Evolutionary conservation across 352 stramenopile genomes (phyloP), one percentile per base, ranked within the genome.

Genomic region (Thalassiosira sp.): DNA sequence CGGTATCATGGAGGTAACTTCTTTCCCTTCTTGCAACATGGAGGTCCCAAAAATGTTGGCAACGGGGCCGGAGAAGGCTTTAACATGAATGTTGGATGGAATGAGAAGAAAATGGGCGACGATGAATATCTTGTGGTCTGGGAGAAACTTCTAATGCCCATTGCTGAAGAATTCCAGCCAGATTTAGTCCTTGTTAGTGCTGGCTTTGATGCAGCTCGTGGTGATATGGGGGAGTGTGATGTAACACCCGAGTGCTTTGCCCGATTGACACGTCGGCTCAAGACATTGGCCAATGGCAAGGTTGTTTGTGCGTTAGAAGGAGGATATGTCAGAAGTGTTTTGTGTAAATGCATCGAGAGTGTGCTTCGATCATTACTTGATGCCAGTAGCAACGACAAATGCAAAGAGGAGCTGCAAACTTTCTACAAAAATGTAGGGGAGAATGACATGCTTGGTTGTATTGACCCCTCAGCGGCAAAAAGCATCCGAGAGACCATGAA

Each of bases 141-240:
- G 57, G 65, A 74, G 13, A 69, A 51, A 31, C 57, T 94, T 3
- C 68, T 96, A 6, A 80, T 97, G 81, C 94, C 94, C 0, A 72
- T 94, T 10, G 88, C 91, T 25, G 64, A 81, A n/a, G 64, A 93
- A 31, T 96, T 94, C 68, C 25, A 84, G n/a, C 93, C 94, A 16
- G 85, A 96, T 52, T 83, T 97, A 3, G 74, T 97, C 20, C 72
- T 97, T 18, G 84, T 97, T 25, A 93, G 87, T 58, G 94, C 95
- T 2, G 96, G 96, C n/a, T 98, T 98, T 82, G 96, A 98, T 79
- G 95, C 94, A n/a, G 72, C 74, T 25, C 68, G 76, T 43, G 81
- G 81, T 45, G 89, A 94, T 62, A 86, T 96, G 42, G 92, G 92
- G n/a, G 88, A 94, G 35, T 93, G 93, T 64, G 25, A 81, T n/a